Evolutionary conservation across 805 yeast species (phyloP).

Genomic region (Pichia heedii): DNA sequence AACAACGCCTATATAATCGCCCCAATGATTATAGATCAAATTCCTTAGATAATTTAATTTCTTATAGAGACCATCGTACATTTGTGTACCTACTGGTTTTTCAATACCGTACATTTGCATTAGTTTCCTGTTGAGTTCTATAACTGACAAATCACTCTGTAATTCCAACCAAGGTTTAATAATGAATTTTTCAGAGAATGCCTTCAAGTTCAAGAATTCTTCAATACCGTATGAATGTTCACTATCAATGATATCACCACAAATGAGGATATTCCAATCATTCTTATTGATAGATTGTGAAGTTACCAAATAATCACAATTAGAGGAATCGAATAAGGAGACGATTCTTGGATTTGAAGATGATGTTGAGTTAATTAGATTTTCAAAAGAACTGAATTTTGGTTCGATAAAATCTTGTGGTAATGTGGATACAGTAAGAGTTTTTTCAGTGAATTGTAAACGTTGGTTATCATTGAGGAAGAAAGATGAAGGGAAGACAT

Average conservation of each 20-base stretch:
- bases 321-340: constrained; percentile 80
- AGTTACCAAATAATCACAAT: constrained; percentile 26
- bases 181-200: constrained; percentile 1
- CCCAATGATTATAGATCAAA: background rate
- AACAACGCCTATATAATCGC: constrained; percentile 6
- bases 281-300: constrained; percentile 24
- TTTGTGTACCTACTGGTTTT: constrained; percentile 8
- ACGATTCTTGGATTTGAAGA: constrained; percentile 48
- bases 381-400: constrained; percentile 11
- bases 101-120: constrained; percentile 14
- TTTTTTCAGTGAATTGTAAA: constrained; percentile 55
- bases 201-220: background rate
- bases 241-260: constrained; percentile 45
- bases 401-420: constrained; percentile 75
- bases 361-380: constrained; percentile 27
- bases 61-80: constrained; percentile 8
- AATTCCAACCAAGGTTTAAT: constrained; percentile 9
- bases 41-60: background rate
- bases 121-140: constrained; percentile 14
- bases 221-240: constrained; percentile 44
- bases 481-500: constrained; percentile 82
- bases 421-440: constrained; percentile 78
- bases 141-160: constrained; percentile 10
- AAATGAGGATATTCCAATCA: constrained; percentile 41
- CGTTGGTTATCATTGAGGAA: constrained; percentile 60